Conservation (phyloP, 2,329 filamentous ascomycete genomes). For the Fusarium protoensiforme region DNA sequence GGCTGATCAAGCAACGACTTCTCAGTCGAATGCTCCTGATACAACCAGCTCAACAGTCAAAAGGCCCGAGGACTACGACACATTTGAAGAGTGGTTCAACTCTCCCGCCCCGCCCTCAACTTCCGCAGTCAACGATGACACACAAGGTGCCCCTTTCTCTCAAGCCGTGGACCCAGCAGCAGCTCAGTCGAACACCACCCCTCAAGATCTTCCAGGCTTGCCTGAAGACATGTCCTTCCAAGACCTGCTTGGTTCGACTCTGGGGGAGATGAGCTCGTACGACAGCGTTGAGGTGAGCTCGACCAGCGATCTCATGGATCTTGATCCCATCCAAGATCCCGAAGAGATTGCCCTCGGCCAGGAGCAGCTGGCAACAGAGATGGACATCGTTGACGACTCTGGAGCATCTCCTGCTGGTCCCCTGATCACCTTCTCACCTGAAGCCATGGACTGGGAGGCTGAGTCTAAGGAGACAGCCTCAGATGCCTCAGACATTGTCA, state of each 20-base stretch:
- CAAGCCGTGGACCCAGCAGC: too few relatives aligned
- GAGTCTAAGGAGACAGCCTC: not conserved
- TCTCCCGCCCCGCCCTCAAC: not conserved
- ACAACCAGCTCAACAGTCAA: not conserved
- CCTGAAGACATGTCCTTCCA: not conserved
- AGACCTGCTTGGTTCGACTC: not conserved
- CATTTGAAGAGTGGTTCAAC: not conserved
- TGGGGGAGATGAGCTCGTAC: not conserved
- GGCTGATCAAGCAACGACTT: not conserved
- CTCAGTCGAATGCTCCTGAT: not conserved
- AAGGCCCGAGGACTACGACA: not conserved
- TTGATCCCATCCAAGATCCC: not conserved
- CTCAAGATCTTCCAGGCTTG: not conserved
- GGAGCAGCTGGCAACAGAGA: not conserved
- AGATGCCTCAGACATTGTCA: not conserved
- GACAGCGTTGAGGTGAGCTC: not conserved
- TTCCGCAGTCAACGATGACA: too few relatives aligned
- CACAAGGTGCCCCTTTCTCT: too few relatives aligned
- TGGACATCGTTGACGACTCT: not conserved
- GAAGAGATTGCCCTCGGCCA: not conserved
- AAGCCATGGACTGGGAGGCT: not conserved
- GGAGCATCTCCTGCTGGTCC: not conserved
- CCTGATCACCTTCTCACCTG: not conserved
- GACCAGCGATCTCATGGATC: not conserved
- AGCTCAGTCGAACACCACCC: too few relatives aligned